These are phyloP conservation scores for Microdochium nivale DNA, from an alignment of 2,329 filamentous ascomycete species.

Conservation along the genomic window DNA sequence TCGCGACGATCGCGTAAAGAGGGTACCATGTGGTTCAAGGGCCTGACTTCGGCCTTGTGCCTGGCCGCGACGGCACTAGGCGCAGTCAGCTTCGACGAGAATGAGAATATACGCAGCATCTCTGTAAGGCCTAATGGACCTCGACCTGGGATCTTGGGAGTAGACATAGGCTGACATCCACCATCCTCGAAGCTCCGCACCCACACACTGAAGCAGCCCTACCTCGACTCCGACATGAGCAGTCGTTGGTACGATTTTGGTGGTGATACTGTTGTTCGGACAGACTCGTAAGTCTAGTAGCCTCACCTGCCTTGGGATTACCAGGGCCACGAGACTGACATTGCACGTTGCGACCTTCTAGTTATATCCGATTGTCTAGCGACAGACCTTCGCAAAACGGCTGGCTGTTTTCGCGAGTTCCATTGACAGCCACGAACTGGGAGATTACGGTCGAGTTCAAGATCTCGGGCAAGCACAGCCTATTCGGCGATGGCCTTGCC, in stretches of 20 bases:
- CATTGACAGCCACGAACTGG: slow-evolving; percentile 96
- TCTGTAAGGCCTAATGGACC: slow-evolving; percentile 2
- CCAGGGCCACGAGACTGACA: slow-evolving; percentile 5
- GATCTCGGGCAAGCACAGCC: slow-evolving; percentile 78
- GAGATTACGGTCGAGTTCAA: slow-evolving; percentile 96
- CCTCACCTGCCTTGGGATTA: not conserved
- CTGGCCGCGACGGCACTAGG: slow-evolving; percentile 27
- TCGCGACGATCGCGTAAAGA: slow-evolving; percentile 2
- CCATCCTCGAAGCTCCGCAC: slow-evolving; percentile 60
- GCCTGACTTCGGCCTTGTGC: slow-evolving; percentile 20
- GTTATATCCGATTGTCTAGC: slow-evolving; percentile 86
- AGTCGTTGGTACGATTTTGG: slow-evolving; percentile 99
- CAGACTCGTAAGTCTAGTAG: slow-evolving; percentile 48
- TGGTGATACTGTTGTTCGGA: slow-evolving; percentile 79
- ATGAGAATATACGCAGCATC: slow-evolving; percentile 47
- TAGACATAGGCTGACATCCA: not conserved
- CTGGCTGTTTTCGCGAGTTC: slow-evolving; percentile 90
- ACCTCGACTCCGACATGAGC: slow-evolving; percentile 95
- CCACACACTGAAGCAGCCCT: slow-evolving; percentile 82
- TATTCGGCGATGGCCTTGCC: slow-evolving; percentile 94
- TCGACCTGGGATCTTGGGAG: too few species aligned
- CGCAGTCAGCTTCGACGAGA: slow-evolving; percentile 33
- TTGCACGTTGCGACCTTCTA: slow-evolving; percentile 26
- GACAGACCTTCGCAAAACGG: slow-evolving; percentile 86
- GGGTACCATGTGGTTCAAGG: slow-evolving; percentile 19